phyloP scores from a whole-genome alignment of 192 early-diverging fungal genomes.

The Ambispora gerdemannii region DNA sequence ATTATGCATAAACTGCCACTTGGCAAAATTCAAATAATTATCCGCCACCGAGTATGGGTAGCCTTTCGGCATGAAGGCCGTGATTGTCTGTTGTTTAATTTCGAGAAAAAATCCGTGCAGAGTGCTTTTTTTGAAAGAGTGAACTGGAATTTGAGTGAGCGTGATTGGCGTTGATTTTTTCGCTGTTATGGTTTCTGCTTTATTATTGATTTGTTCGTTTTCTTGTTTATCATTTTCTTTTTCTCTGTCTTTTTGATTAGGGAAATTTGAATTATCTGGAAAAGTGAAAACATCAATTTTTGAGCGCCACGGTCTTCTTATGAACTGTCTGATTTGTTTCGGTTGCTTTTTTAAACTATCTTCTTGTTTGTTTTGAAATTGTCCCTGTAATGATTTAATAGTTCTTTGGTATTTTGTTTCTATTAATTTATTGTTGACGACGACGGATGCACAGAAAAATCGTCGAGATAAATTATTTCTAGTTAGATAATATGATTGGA shows the following conservation, averaged over 20 bases:
- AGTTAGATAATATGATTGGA: too few relatives aligned
- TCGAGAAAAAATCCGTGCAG: conserved; percentile 7
- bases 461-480: too few relatives aligned
- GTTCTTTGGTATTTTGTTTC: too few relatives aligned
- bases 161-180: too few relatives aligned
- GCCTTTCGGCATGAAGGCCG: conserved; percentile 71
- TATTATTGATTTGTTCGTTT: too few relatives aligned
- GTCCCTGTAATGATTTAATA: too few relatives aligned
- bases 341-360: too few relatives aligned
- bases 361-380: too few relatives aligned
- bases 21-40: conserved; percentile 70
- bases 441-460: too few relatives aligned
- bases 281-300: conserved; percentile 3
- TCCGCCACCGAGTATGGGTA: conserved; percentile 69
- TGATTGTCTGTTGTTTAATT: conserved; percentile 22
- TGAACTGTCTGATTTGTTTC: background rate
- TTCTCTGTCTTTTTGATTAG: background rate
- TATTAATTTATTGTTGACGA: too few relatives aligned
- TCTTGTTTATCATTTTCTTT: background rate
- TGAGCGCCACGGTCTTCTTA: conserved; percentile 1
- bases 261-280: background rate
- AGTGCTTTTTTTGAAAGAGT: conserved; percentile 1
- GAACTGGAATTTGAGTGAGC: background rate
- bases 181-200: too few relatives aligned
- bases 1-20: conserved; percentile 79